These are phyloP conservation scores for Barbarea vulgaris DNA, from an alignment of 345 rosid genomes.

Conservation along the genomic window DNA sequence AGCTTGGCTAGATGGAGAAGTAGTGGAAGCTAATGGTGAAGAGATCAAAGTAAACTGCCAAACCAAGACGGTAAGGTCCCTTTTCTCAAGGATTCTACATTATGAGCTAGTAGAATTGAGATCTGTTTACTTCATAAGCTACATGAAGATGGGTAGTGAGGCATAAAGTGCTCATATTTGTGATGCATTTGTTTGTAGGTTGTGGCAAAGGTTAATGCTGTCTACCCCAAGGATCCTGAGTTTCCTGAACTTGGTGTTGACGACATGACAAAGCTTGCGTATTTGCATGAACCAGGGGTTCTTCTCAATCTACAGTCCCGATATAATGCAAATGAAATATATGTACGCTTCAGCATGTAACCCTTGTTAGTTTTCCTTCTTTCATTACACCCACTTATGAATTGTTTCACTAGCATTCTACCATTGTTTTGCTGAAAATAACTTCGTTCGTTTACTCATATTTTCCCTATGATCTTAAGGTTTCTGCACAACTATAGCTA, in stretches of 20 bases:
- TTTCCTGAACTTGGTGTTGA: slow-evolving; percentile 88
- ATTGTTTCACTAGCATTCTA: slow-evolving; percentile 6
- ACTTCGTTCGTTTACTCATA: background rate
- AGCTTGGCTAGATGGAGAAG: slow-evolving; percentile 95
- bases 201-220: slow-evolving; percentile 57
- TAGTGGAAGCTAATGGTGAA: slow-evolving; percentile 57
- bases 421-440: background rate
- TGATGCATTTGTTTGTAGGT: slow-evolving; percentile 50
- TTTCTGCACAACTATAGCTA: background rate
- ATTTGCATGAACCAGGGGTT: slow-evolving; percentile 98
- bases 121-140: slow-evolving; percentile 12
- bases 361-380: slow-evolving; percentile 3
- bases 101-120: background rate
- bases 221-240: slow-evolving; percentile 84
- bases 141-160: slow-evolving; percentile 12
- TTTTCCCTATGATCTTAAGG: background rate
- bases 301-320: slow-evolving; percentile 73
- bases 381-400: slow-evolving; percentile 6
- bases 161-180: background rate
- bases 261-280: slow-evolving; percentile 95
- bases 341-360: slow-evolving; percentile 60
- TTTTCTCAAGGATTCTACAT: slow-evolving; percentile 7
- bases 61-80: slow-evolving; percentile 62
- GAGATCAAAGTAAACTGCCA: slow-evolving; percentile 63
- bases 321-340: slow-evolving; percentile 82